These are phyloP conservation scores for Wickerhamiella infanticola DNA, from an alignment of 1,139 yeast species.

Conservation along the genomic window DNA sequence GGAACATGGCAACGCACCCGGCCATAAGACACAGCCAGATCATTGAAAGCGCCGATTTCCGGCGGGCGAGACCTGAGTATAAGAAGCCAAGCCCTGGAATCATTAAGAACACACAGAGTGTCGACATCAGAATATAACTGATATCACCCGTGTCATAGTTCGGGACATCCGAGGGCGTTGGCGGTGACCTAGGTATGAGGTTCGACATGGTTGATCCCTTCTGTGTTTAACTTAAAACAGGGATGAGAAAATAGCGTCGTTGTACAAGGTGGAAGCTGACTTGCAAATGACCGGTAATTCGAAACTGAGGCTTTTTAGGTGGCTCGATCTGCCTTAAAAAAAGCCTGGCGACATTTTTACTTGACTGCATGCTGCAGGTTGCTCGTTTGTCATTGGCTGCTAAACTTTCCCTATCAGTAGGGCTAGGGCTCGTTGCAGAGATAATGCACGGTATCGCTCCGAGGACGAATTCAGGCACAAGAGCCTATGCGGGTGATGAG, in stretches of 20 bases:
- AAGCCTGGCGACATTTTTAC: background rate
- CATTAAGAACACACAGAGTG: slow-evolving; percentile 80
- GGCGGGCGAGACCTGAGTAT: slow-evolving; percentile 82
- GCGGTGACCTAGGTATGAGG: slow-evolving; percentile 1
- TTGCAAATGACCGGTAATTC: too few species aligned
- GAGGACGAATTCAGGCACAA: background rate
- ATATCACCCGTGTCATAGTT: slow-evolving; percentile 38
- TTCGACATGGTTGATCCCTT: background rate
- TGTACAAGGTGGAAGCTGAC: too few species aligned
- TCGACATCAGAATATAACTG: slow-evolving; percentile 33
- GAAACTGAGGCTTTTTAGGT: too few species aligned
- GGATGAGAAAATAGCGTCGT: too few species aligned
- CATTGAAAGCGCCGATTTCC: slow-evolving; percentile 81
- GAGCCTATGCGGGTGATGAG: too few species aligned
- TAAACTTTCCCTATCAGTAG: background rate
- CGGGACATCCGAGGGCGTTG: slow-evolving; percentile 3
- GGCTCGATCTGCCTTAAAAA: background rate
- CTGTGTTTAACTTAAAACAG: too few species aligned
- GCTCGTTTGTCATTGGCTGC: background rate
- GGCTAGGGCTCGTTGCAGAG: background rate
- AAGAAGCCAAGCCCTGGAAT: slow-evolving; percentile 88
- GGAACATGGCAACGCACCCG: slow-evolving; percentile 64
- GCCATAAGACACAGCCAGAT: slow-evolving; percentile 71
- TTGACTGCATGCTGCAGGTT: background rate
- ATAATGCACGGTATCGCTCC: background rate